Evolutionary conservation across 208 protist species (phyloP).

Genomic region (Angomonas deanei): DNA sequence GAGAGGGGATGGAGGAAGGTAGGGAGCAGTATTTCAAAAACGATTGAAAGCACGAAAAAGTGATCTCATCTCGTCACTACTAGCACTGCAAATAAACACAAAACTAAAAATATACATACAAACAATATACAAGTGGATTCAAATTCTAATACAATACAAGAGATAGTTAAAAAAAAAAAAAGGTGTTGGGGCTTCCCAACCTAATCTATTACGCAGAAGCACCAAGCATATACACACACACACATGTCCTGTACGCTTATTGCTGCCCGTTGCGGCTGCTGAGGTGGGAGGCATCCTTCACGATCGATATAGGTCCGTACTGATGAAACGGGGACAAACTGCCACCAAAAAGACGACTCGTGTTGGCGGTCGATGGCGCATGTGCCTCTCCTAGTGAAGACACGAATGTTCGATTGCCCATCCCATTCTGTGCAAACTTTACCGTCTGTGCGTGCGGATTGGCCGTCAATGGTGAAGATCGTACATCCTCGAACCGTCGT

Average conservation of each 20-base stretch:
- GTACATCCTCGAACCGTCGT: too few species aligned
- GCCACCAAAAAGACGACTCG: too few species aligned
- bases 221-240: not conserved
- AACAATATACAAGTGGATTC: not conserved
- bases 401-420: too few species aligned
- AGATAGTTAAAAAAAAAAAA: not conserved
- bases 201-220: not conserved
- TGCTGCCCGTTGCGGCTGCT: not conserved
- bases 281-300: constrained; percentile 11
- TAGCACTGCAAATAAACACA: constrained; percentile 6
- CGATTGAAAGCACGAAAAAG: not conserved
- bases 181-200: too few species aligned
- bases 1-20: constrained; percentile 1
- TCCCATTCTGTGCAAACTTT: too few species aligned
- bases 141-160: not conserved
- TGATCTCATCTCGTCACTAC: too few species aligned
- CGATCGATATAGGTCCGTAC: constrained; percentile 9
- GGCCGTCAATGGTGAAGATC: too few species aligned
- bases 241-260: not conserved
- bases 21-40: not conserved
- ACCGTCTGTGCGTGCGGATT: too few species aligned
- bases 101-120: constrained; percentile 1
- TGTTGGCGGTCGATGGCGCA: too few species aligned
- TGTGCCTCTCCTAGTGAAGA: too few species aligned
- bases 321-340: not conserved